Conservation (phyloP, 2,329 filamentous ascomycete species). For the Cladobotryum mycophilum region DNA sequence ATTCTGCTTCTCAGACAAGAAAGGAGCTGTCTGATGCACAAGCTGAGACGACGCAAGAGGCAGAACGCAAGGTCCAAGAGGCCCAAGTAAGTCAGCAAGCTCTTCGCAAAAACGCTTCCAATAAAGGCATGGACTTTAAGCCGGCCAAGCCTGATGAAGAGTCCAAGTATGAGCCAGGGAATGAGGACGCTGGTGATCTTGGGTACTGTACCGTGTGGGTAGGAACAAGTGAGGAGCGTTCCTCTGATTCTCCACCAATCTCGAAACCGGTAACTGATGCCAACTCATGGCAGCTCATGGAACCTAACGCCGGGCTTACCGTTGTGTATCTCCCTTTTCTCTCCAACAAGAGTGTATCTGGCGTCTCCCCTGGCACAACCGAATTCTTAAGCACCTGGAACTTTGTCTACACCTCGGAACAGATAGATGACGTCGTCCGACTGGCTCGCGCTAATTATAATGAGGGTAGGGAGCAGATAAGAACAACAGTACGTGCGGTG, state of each 20-base stretch:
- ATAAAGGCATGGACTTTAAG: slow-evolving; percentile 19
- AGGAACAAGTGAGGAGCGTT: slow-evolving; percentile 71
- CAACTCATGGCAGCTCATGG: slow-evolving; percentile 59
- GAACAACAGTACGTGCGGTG: slow-evolving; percentile 73
- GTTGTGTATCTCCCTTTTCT: slow-evolving; percentile 89
- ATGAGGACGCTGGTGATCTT: slow-evolving; percentile 53
- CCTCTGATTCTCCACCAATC: slow-evolving; percentile 45
- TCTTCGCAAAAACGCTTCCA: slow-evolving; percentile 19
- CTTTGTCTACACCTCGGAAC: slow-evolving; percentile 86
- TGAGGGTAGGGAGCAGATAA: slow-evolving; percentile 73
- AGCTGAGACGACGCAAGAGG: slow-evolving; percentile 52
- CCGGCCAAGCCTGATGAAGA: slow-evolving; percentile 21
- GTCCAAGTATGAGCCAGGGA: slow-evolving; percentile 34
- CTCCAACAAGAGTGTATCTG: slow-evolving; percentile 70
- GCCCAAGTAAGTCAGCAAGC: slow-evolving; percentile 46
- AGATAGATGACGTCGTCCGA: slow-evolving; percentile 78
- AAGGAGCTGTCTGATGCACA: slow-evolving; percentile 62
- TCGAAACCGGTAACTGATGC: slow-evolving; percentile 53
- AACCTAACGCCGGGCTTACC: slow-evolving; percentile 75
- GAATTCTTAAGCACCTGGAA: slow-evolving; percentile 98
- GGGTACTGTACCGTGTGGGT: slow-evolving; percentile 96
- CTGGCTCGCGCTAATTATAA: slow-evolving; percentile 82
- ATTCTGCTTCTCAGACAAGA: slow-evolving; percentile 53
- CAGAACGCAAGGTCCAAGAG: slow-evolving; percentile 55
- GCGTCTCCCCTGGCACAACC: slow-evolving; percentile 73